Evolutionary conservation across 2,329 filamentous ascomycete species (phyloP).

Genomic region (Phialophora macrospora): DNA sequence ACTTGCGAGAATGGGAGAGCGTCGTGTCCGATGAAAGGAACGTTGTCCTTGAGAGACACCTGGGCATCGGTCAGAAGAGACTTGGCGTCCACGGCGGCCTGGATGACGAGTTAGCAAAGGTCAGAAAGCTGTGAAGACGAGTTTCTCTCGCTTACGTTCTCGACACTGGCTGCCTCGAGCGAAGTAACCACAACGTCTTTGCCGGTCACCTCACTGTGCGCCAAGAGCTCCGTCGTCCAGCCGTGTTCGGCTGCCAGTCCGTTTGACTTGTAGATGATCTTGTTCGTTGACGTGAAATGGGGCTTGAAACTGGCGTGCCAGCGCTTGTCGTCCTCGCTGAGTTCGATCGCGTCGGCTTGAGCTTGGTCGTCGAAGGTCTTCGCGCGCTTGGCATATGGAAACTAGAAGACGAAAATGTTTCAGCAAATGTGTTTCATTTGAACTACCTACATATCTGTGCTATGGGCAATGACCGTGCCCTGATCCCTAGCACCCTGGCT

Average conservation of each 20-base stretch:
- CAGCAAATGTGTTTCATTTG: conserved; percentile 49
- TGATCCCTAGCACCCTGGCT: conserved; percentile 35
- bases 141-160: conserved; percentile 5
- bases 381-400: conserved; percentile 80
- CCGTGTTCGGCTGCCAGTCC: not conserved
- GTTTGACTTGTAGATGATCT: conserved; percentile 32
- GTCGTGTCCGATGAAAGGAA: conserved; percentile 58
- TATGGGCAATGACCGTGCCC: conserved; percentile 32
- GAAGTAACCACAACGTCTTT: conserved; percentile 24
- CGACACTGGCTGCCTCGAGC: conserved; percentile 18
- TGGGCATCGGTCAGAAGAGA: conserved; percentile 26
- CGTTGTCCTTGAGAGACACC: conserved; percentile 58
- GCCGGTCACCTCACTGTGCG: conserved; percentile 4
- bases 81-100: conserved; percentile 26
- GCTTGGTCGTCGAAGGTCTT: conserved; percentile 65
- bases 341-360: conserved; percentile 53
- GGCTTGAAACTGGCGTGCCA: conserved; percentile 69
- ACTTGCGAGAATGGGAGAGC: conserved; percentile 42
- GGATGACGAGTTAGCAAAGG: conserved; percentile 11
- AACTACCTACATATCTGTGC: conserved; percentile 49
- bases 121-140: not conserved
- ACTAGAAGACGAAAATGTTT: conserved; percentile 62
- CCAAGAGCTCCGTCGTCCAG: conserved; percentile 22
- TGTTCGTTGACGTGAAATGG: conserved; percentile 32
- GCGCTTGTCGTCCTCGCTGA: conserved; percentile 66